phyloP scores from a whole-genome alignment of 2,329 filamentous ascomycete species.

The Colletotrichum chrysophilum region DNA sequence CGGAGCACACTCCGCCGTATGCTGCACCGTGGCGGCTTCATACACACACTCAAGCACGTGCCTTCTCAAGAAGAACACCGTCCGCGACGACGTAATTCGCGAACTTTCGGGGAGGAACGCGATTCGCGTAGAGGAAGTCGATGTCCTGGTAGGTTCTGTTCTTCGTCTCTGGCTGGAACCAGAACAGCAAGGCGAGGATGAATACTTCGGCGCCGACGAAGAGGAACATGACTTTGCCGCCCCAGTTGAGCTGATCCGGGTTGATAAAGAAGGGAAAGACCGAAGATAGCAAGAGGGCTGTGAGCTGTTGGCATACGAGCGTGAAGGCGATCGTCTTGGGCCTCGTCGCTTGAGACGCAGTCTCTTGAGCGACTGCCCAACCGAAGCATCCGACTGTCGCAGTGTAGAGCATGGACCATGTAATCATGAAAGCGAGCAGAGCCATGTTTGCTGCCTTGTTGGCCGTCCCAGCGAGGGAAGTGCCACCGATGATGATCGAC shows the following conservation, averaged over 20 bases:
- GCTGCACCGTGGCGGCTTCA: not conserved
- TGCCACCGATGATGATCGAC: not conserved
- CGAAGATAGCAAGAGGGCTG: conserved; percentile 1
- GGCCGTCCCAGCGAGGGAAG: accelerated
- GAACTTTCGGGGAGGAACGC: conserved; percentile 29
- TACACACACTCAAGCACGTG: not conserved
- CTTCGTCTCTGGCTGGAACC: conserved; percentile 42
- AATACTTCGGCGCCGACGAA: conserved; percentile 39
- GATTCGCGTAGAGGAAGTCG: conserved; percentile 30
- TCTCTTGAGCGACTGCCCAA: conserved; percentile 33
- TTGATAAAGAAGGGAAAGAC: conserved; percentile 43
- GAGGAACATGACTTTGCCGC: conserved; percentile 41
- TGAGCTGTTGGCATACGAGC: conserved; percentile 36
- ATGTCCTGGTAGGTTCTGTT: conserved; percentile 40
- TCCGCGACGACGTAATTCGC: conserved; percentile 25
- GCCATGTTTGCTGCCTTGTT: conserved; percentile 29
- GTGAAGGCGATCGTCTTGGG: conserved; percentile 34
- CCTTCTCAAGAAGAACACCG: conserved; percentile 6
- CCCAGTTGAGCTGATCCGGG: conserved; percentile 42
- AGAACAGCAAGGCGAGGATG: conserved; percentile 33
- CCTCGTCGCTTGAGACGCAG: conserved; percentile 29
- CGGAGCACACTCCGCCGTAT: not conserved
- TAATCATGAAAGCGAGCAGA: conserved; percentile 32
- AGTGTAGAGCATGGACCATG: conserved; percentile 34
- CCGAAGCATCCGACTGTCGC: conserved; percentile 32